Conservation (phyloP, 164 flowering plant genomes). For the Aristolochia fimbriata region DNA sequence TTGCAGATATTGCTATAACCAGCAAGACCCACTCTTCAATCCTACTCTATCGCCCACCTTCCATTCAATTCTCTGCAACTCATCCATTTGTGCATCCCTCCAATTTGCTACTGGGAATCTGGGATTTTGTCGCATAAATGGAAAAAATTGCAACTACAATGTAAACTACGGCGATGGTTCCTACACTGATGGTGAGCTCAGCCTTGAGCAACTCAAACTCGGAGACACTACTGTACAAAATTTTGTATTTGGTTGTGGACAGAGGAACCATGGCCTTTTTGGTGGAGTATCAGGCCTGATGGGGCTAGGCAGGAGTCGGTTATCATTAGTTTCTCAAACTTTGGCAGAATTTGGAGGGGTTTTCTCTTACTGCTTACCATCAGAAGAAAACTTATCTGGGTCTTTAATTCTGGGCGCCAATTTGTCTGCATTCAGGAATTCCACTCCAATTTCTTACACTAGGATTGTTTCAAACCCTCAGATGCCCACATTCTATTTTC, state of each 20-base stretch:
- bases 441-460: conserved; percentile 57
- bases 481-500: conserved; percentile 48
- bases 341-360: conserved; percentile 40
- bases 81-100: conserved; percentile 50
- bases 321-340: conserved; percentile 67
- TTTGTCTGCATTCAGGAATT: conserved; percentile 37
- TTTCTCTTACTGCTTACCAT: conserved; percentile 83
- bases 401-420: conserved; percentile 51
- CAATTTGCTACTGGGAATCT: conserved; percentile 39
- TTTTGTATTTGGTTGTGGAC: conserved; percentile 77
- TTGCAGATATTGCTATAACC: conserved; percentile 55
- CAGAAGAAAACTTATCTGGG: conserved; percentile 45
- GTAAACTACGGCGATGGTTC: conserved; percentile 80
- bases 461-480: conserved; percentile 38
- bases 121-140: conserved; percentile 27
- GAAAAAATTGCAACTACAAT: conserved; percentile 37
- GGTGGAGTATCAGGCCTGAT: conserved; percentile 70
- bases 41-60: conserved; percentile 52
- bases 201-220: conserved; percentile 31
- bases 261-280: conserved; percentile 60
- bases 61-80: conserved; percentile 39
- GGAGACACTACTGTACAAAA: conserved; percentile 26
- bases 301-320: conserved; percentile 60
- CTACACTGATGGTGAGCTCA: conserved; percentile 60
- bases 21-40: conserved; percentile 61